Base-by-base conservation (phyloP, 805 yeast species). In the Peterozyma toletana region DNA sequence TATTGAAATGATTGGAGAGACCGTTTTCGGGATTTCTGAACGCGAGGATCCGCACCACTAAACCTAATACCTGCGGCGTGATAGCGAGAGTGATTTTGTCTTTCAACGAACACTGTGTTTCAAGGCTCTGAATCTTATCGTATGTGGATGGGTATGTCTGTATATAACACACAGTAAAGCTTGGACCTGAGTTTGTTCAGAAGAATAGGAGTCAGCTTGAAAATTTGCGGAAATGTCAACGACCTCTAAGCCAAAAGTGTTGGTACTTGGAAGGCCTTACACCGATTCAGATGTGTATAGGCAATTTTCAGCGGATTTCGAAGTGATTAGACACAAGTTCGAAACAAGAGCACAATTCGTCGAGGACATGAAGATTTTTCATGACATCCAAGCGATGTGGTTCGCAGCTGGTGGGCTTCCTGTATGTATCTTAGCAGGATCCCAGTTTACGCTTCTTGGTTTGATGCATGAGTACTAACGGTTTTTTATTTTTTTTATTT, bases 381-480 rank as follows among this genome's bases (percentile, higher is more conserved):
- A 64, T 40, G 67, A 75, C 49, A 61, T 80, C 34, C 60, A 63
- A 30, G 85, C 77, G 14, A 68, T 80, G 33, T 78, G 78, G 66
- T 70, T 74, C 3, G 74, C 80, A 0, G 77, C 78, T 68, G 69
- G 67, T 33, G 75, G 79, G 6, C 75, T 75, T 47, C 55, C 60
- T 14, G 45, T 70, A 3, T 75, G 78, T 5, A 76, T 76, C 2
- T 7, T 21, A 7, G 27, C 7, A 21, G n/a, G n/a, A 4, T 21
- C 7, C 27, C 7, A 21, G 27, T 21, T 21, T 21, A 21, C 7
- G 27, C 27, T 39, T 67, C 72, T 45, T 67, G 71, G 1, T 73
- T 68, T 6, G 74, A 73, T 2, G 55, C 51, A 48, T 73, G 68
- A 39, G 59, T 21, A 13, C 18, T 21, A 21, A 21, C 27, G n/a